phyloP scores from a whole-genome alignment of 2,329 filamentous ascomycete species.

The Lachnellula hyalina region DNA sequence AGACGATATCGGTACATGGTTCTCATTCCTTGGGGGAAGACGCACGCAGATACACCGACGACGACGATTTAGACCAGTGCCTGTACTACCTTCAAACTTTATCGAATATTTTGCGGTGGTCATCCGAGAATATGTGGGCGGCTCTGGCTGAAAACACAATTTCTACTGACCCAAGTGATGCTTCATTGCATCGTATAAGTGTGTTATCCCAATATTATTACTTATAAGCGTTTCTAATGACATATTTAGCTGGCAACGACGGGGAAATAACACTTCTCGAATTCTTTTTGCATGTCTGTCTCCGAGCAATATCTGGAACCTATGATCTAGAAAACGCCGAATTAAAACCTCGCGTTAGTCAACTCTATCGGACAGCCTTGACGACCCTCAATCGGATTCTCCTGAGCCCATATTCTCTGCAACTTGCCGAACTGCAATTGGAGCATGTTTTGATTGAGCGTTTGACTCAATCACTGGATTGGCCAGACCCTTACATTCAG shows the following conservation, averaged over 20 bases:
- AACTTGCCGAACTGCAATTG: conserved; percentile 58
- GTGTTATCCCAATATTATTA: conserved; percentile 32
- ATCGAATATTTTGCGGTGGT: conserved; percentile 64
- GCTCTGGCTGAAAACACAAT: conserved; percentile 60
- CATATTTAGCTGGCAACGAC: conserved; percentile 43
- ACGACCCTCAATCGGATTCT: conserved; percentile 66
- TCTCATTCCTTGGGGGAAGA: conserved; percentile 20
- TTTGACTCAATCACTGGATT: conserved; percentile 54
- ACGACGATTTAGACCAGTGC: conserved; percentile 70
- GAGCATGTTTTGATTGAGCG: conserved; percentile 67
- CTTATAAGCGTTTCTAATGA: conserved; percentile 11
- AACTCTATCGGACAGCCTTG: conserved; percentile 66
- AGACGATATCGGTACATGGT: conserved; percentile 20
- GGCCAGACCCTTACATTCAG: conserved; percentile 66
- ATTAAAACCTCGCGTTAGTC: conserved; percentile 49
- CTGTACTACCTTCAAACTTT: conserved; percentile 74
- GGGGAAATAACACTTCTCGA: conserved; percentile 58
- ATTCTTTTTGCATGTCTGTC: conserved; percentile 61
- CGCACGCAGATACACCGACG: conserved; percentile 39
- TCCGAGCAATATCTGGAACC: conserved; percentile 53
- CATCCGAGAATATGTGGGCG: conserved; percentile 64
- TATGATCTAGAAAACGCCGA: conserved; percentile 33
- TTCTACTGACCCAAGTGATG: conserved; percentile 41
- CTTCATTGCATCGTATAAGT: conserved; percentile 46
- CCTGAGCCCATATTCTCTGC: conserved; percentile 54